A percentile compares a stretch with the other conserved stretches of the same genome.
Conservation (phyloP, 352 stramenopile genomes). For the Nothophytophthora sp. region DNA sequence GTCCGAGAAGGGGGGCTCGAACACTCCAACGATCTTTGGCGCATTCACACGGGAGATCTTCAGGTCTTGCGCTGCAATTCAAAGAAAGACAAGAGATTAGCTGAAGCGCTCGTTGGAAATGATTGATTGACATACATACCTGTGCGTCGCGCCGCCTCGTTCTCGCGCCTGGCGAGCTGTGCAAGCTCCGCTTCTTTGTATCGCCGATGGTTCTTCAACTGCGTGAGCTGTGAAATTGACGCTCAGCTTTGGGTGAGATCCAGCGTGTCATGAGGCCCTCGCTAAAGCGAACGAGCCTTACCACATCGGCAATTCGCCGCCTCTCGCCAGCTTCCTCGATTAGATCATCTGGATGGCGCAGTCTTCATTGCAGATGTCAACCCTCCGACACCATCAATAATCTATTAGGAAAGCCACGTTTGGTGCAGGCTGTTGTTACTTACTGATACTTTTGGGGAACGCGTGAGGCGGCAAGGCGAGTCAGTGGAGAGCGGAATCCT, state of each 20-base stretch:
- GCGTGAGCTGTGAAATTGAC: slow-evolving; percentile 12
- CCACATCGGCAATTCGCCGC: slow-evolving; percentile 26
- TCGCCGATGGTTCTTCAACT: slow-evolving; percentile 10
- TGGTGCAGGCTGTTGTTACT: too few relatives aligned
- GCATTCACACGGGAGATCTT: slow-evolving; percentile 8
- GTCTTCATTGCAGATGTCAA: slow-evolving; percentile 11
- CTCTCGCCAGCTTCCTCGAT: slow-evolving; percentile 33
- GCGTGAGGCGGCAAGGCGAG: slow-evolving; percentile 2
- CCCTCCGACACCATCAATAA: neutral
- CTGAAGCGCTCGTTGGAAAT: neutral
- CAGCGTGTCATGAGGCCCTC: too few relatives aligned
- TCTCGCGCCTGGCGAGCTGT: slow-evolving; percentile 17
- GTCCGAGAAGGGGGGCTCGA: slow-evolving; percentile 7
- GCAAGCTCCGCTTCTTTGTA: slow-evolving; percentile 19
- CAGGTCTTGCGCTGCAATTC: neutral
- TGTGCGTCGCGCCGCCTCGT: slow-evolving; percentile 6
- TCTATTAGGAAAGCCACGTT: neutral
- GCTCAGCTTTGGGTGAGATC: too few relatives aligned
- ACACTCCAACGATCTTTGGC: slow-evolving; percentile 5
- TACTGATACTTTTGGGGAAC: slow-evolving; percentile 29
- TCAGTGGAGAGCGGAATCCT: slow-evolving; percentile 1
- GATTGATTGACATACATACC: neutral
- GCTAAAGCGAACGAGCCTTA: too few relatives aligned
- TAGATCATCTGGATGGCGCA: slow-evolving; percentile 24
- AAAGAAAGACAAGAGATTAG: neutral